Conservation (phyloP, 441 rosid species). For the Gossypium laxum region DNA sequence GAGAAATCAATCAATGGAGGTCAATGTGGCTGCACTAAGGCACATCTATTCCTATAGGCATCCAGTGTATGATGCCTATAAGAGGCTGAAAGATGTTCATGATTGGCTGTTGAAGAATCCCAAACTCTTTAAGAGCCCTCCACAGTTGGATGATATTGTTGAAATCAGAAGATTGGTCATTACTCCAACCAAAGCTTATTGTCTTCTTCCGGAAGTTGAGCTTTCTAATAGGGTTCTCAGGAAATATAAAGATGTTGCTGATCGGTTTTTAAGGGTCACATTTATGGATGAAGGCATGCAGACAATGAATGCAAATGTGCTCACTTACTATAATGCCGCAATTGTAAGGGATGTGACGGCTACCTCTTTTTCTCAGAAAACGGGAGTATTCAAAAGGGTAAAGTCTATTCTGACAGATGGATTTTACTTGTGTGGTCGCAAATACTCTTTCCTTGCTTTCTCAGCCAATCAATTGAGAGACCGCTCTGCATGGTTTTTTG, state of each 20-base stretch:
- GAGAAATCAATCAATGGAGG: conserved; percentile 45
- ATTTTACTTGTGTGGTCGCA: conserved; percentile 66
- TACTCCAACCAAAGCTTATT: conserved; percentile 81
- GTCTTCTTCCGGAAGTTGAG: conserved; percentile 82
- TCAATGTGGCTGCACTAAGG: conserved; percentile 65
- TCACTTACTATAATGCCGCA: conserved; percentile 54
- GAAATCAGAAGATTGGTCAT: conserved; percentile 69
- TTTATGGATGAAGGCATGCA: conserved; percentile 86
- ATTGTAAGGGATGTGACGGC: conserved; percentile 53
- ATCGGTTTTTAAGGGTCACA: conserved; percentile 71
- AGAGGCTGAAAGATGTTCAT: conserved; percentile 48
- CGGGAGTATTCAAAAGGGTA: conserved; percentile 60
- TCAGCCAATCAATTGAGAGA: conserved; percentile 91
- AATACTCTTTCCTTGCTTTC: conserved; percentile 77
- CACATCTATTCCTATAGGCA: conserved; percentile 53
- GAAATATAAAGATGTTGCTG: conserved; percentile 48
- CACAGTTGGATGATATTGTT: conserved; percentile 38
- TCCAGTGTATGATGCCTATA: conserved; percentile 58
- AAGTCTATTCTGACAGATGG: conserved; percentile 52
- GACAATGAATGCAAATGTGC: conserved; percentile 53
- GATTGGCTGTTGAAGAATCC: conserved; percentile 62
- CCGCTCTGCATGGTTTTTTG: conserved; percentile 83
- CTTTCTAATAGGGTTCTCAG: conserved; percentile 84
- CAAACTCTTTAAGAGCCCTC: conserved; percentile 34
- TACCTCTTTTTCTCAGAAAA: conserved; percentile 47